Evolutionary conservation across 148 eudicot species (phyloP).

Genomic region (Oxyria digyna): DNA sequence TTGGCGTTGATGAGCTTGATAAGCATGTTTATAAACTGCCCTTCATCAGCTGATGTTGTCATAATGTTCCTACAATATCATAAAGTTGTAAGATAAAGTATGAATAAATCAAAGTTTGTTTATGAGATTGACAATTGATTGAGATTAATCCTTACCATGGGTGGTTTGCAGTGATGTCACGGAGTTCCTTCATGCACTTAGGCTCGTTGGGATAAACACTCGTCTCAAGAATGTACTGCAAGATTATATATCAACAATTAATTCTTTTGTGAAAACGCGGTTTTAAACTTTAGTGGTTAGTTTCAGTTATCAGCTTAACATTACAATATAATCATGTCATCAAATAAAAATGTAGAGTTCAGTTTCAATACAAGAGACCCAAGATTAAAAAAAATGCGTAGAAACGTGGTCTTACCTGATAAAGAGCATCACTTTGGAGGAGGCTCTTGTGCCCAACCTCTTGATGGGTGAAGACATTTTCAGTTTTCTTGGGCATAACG

Average conservation of each 20-base stretch:
- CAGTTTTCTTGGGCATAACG: conserved; percentile 16
- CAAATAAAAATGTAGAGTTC: no score
- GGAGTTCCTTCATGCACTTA: conserved; percentile 75
- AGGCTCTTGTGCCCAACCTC: conserved; percentile 93
- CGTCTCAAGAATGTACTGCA: conserved; percentile 79
- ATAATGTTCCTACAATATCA: conserved; percentile 12
- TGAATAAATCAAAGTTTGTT: background rate
- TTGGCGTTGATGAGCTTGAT: conserved; percentile 21
- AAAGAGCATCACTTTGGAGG: conserved; percentile 73
- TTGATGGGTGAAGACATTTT: conserved; percentile 26
- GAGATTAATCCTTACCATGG: conserved; percentile 38
- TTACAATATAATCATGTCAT: no score
- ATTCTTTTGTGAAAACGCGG: no score
- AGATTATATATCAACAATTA: no score
- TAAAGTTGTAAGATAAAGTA: no score
- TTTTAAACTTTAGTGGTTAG: no score
- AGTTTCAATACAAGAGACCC: no score
- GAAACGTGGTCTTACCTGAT: no score
- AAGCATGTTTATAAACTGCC: conserved; percentile 25
- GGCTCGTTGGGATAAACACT: conserved; percentile 91
- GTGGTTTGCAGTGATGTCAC: conserved; percentile 86
- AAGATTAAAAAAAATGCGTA: no score
- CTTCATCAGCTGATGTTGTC: conserved; percentile 30
- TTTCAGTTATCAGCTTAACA: no score
- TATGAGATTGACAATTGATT: background rate